A percentile compares a stretch with the other conserved stretches of the same genome.
Conservation (phyloP, 495 filamentous ascomycete genomes). For the Aspergillus wentii region DNA sequence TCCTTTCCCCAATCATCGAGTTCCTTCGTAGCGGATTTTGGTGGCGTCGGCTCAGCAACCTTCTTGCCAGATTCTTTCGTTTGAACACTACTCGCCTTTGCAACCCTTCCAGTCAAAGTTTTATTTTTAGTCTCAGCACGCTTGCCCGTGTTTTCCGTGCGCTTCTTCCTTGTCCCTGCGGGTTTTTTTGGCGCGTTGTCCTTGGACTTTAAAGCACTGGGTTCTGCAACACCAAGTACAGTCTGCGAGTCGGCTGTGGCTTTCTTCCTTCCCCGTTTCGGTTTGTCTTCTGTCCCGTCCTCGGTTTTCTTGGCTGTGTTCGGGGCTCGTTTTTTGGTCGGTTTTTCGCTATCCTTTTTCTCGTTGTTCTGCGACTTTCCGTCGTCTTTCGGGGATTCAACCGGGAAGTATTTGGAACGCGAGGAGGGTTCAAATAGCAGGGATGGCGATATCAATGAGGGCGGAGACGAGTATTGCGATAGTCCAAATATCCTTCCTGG, state of each 20-base stretch:
- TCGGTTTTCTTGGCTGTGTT: not conserved
- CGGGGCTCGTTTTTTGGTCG: slow-evolving; percentile 5
- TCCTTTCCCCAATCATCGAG: slow-evolving; percentile 13
- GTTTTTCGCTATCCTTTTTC: slow-evolving; percentile 7
- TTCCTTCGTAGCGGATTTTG: slow-evolving; percentile 4
- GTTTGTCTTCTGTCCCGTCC: slow-evolving; percentile 6
- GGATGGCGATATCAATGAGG: slow-evolving; percentile 30
- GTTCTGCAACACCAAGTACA: not conserved
- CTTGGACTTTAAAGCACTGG: slow-evolving; percentile 3
- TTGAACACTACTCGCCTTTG: slow-evolving; percentile 20
- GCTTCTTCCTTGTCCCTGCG: slow-evolving; percentile 12
- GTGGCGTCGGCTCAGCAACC: not conserved
- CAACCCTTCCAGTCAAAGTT: slow-evolving; percentile 31
- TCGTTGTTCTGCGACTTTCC: not conserved
- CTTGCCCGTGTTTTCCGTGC: slow-evolving; percentile 14
- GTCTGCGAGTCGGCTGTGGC: slow-evolving; percentile 6
- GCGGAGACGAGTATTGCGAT: slow-evolving; percentile 21
- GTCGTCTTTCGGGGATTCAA: slow-evolving; percentile 3
- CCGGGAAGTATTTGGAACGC: slow-evolving; percentile 26
- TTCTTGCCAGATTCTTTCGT: slow-evolving; percentile 13
- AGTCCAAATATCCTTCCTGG: slow-evolving; percentile 7
- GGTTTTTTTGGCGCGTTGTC: slow-evolving; percentile 15
- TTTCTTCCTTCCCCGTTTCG: slow-evolving; percentile 15
- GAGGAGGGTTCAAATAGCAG: slow-evolving; percentile 21
- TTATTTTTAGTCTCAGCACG: slow-evolving; percentile 22